Percentiles rank a stretch among this genome's conserved stretches.
phyloP scores from a whole-genome alignment of 768 basidiomycete species.

The Phaeolepiota aurea region DNA sequence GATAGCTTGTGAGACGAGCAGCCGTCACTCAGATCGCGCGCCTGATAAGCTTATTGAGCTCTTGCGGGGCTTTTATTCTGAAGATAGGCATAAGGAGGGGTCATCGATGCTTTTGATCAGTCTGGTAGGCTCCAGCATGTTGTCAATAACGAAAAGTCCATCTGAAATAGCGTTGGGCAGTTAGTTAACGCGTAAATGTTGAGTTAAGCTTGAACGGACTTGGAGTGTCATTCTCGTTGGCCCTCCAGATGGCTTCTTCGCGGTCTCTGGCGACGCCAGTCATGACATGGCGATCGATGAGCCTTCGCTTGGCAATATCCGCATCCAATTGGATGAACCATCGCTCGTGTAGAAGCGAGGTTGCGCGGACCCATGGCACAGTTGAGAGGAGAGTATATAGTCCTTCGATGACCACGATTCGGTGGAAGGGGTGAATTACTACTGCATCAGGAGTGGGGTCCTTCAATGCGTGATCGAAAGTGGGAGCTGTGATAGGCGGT shows the following conservation, averaged over 20 bases:
- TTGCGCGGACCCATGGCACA: slow-evolving; percentile 64
- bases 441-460: slow-evolving; percentile 66
- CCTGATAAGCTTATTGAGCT: too few species aligned
- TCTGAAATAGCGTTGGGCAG: too few species aligned
- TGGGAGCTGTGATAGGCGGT: slow-evolving; percentile 51
- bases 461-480: slow-evolving; percentile 83
- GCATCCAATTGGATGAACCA: slow-evolving; percentile 63
- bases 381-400: slow-evolving; percentile 77
- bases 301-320: slow-evolving; percentile 44
- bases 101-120: slow-evolving; percentile 28
- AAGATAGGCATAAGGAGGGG: slow-evolving; percentile 5
- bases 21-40: too few species aligned
- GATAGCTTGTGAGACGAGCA: too few species aligned
- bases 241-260: slow-evolving; percentile 61
- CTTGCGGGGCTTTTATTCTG: too few species aligned
- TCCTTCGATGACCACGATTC: slow-evolving; percentile 83
- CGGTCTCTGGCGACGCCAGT: slow-evolving; percentile 64
- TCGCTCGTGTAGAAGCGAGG: slow-evolving; percentile 62
- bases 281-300: slow-evolving; percentile 67
- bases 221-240: slow-evolving; percentile 71
- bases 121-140: slow-evolving; percentile 37
- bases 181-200: slow-evolving; percentile 4
- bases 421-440: slow-evolving; percentile 51
- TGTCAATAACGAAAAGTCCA: slow-evolving; percentile 33
- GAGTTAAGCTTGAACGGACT: slow-evolving; percentile 29